Evolutionary conservation across 1,139 yeast species (phyloP), one percentile per base, ranked within the genome.

Genomic region (Pichia sp.): DNA sequence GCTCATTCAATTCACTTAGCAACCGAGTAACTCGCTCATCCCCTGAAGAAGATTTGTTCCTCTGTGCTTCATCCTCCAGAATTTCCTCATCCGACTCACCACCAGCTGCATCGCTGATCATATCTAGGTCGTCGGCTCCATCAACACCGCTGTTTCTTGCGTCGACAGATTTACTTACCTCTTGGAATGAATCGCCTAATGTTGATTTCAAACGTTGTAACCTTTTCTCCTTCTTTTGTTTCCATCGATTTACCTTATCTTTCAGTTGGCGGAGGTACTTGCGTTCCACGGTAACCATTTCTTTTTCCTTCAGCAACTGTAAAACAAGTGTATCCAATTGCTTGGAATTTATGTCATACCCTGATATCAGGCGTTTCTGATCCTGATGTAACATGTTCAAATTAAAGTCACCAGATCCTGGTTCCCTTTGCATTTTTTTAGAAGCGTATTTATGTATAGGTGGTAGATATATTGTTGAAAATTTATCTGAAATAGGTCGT

Each of bases 401-500:
- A 49, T 62, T 60, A 16, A 67, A 56, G 30, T 61, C 65, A 31
- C 50, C 47, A 41, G 45, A 32, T 11, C 46, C 46, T 34, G 8
- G 38, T 34, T 29, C n/a, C 26, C 48, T 41, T 13, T 45, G 40
- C 11, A 34, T 36, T 32, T 47, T 32, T 30, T 32, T 32, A 13
- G 49, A 59, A 31, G 23, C 57, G 62, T 43, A 51, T 57, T 47
- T 43, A 59, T 53, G 29, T 56, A 59, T 59, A 2, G 63, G 59
- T 1, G 70, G 70, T n/a, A 67, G 49, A 34, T 60, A 60, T 0
- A 62, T 54, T 3, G 55, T 56, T 15, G 58, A 51, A 7, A 67
- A 54, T 45, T 58, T 59, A 29, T 51, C 53, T 11, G 61, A 26
- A 34, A 67, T 48, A 1, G 70, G 69, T 7, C 36, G 38, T 11